These are phyloP conservation scores for Fragaria nilgerrensis DNA, from an alignment of 306 rosid species.

Conservation along the genomic window DNA sequence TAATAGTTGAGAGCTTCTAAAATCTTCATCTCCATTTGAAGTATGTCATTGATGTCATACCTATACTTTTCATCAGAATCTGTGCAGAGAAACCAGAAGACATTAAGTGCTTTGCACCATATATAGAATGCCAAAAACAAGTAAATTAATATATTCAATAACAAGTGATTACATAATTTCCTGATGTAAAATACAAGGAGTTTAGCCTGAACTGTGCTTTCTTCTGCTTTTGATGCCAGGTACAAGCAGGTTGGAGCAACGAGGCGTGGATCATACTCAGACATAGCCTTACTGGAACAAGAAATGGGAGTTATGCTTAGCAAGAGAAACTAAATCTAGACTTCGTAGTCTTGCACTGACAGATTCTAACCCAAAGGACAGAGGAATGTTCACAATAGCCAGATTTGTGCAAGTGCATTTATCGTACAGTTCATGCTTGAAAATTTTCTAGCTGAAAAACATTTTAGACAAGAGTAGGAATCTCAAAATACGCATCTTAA, in stretches of 20 bases:
- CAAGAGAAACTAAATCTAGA: conserved; percentile 3
- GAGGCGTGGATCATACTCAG: conserved; percentile 87
- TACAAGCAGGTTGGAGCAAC: conserved; percentile 95
- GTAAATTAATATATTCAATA: conserved; percentile 9
- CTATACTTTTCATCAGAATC: conserved; percentile 81
- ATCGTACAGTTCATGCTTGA: background rate
- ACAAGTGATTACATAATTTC: conserved; percentile 49
- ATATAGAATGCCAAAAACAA: conserved; percentile 21
- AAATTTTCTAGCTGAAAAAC: background rate
- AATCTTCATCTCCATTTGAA: conserved; percentile 98
- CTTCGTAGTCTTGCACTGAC: background rate
- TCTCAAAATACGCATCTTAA: background rate
- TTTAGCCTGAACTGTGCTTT: conserved; percentile 89
- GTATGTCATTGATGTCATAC: conserved; percentile 88
- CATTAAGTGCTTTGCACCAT: conserved; percentile 24
- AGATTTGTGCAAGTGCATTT: background rate
- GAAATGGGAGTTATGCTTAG: conserved; percentile 1
- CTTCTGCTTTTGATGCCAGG: conserved; percentile 92
- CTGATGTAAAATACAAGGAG: conserved; percentile 73
- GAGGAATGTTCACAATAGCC: background rate
- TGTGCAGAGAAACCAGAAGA: conserved; percentile 29
- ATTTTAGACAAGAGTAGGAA: background rate
- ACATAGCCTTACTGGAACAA: conserved; percentile 74
- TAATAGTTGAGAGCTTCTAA: conserved; percentile 92
- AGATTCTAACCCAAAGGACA: background rate